Conservation (phyloP, 73 alveolate species). For the Stentor roeselii region DNA sequence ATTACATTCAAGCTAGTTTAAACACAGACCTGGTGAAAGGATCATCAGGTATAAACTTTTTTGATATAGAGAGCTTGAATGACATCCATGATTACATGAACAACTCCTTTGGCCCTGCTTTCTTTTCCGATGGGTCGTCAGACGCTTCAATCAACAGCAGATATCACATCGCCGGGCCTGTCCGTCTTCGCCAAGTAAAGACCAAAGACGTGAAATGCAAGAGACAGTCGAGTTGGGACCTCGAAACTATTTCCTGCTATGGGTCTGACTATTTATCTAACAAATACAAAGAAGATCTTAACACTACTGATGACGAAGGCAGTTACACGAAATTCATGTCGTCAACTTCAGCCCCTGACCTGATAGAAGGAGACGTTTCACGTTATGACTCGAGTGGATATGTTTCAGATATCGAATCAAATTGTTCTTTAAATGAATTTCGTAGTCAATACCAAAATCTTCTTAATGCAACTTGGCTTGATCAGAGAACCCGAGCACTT, state of each 20-base stretch:
- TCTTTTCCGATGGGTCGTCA: not conserved
- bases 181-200: conserved; percentile 7
- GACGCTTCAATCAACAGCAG: not conserved
- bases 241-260: not conserved
- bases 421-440: not conserved
- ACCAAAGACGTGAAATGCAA: not conserved
- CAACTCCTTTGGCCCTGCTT: not conserved
- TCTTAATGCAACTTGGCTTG: not conserved
- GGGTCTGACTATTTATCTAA: not conserved
- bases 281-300: too few relatives aligned
- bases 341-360: not conserved
- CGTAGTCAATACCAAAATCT: not conserved
- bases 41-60: not conserved
- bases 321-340: too few relatives aligned
- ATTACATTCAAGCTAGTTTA: not conserved
- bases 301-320: not conserved
- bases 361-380: not conserved
- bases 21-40: not conserved
- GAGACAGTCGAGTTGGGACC: not conserved
- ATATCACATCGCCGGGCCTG: not conserved
- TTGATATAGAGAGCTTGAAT: not conserved
- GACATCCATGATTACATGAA: not conserved
- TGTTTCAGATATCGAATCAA: not conserved
- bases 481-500: not conserved
- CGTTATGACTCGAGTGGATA: not conserved